Evolutionary conservation across 257 asterid species (phyloP).

Genomic region (Forsythia suspensa): DNA sequence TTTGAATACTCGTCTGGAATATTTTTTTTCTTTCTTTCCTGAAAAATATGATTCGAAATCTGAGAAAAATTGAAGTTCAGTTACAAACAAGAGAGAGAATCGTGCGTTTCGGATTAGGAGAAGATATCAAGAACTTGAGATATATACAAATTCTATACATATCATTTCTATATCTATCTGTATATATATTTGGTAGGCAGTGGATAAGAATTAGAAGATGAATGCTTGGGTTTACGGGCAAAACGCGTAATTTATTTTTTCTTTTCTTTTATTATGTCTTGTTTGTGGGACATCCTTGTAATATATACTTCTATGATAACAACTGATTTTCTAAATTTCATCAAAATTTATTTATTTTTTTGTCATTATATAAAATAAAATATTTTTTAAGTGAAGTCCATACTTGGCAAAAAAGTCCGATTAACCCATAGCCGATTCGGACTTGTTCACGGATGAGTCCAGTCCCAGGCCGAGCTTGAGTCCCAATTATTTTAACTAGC

Average conservation of each 20-base stretch:
- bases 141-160: background rate
- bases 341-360: background rate
- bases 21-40: background rate
- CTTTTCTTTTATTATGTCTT: background rate
- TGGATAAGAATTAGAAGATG: background rate
- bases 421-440: no score
- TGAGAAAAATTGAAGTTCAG: background rate
- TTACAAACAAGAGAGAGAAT: background rate
- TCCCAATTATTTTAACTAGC: no score
- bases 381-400: no score
- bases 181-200: background rate
- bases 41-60: background rate
- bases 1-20: background rate
- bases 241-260: background rate
- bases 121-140: background rate
- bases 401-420: no score
- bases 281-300: background rate
- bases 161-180: background rate
- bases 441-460: no score
- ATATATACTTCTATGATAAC: background rate
- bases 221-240: background rate
- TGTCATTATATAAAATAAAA: background rate
- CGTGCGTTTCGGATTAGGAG: background rate
- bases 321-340: background rate
- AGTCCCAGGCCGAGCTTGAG: no score